A percentile compares a stretch with the other conserved stretches of the same genome.
Conservation (phyloP, 495 filamentous ascomycete species). For the Penicillium argentinense region DNA sequence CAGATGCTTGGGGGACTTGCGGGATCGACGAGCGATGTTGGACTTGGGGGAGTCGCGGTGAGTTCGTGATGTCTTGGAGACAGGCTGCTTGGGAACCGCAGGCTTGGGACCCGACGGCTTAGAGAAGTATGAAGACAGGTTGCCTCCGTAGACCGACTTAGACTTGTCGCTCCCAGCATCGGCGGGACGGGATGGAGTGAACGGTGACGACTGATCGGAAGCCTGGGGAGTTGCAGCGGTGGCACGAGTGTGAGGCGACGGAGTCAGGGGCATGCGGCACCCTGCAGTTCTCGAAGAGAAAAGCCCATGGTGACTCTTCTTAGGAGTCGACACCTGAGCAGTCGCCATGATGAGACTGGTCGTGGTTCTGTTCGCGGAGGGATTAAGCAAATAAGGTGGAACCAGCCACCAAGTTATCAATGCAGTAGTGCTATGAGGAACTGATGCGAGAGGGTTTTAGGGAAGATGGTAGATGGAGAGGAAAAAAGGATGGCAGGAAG, state of each 20-base stretch:
- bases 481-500: constrained; percentile 16
- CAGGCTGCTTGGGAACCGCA: constrained; percentile 22
- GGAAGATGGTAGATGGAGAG: constrained; percentile 24
- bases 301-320: constrained; percentile 89
- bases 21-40: constrained; percentile 72
- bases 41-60: constrained; percentile 86
- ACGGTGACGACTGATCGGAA: constrained; percentile 45
- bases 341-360: constrained; percentile 71
- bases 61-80: constrained; percentile 19
- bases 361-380: constrained; percentile 15
- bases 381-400: constrained; percentile 16
- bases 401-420: constrained; percentile 17
- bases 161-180: constrained; percentile 52
- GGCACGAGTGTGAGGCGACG: constrained; percentile 70
- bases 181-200: constrained; percentile 70
- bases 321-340: constrained; percentile 81
- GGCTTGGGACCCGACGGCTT: constrained; percentile 49
- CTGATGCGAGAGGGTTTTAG: constrained; percentile 24
- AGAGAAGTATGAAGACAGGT: constrained; percentile 72
- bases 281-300: constrained; percentile 92
- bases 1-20: constrained; percentile 73
- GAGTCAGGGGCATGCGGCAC: constrained; percentile 90
- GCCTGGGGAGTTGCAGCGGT: constrained; percentile 54
- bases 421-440: constrained; percentile 20
- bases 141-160: constrained; percentile 72